Conservation (phyloP, 202 grass and related monocot species). For the Miscanthus sacchariflorus region DNA sequence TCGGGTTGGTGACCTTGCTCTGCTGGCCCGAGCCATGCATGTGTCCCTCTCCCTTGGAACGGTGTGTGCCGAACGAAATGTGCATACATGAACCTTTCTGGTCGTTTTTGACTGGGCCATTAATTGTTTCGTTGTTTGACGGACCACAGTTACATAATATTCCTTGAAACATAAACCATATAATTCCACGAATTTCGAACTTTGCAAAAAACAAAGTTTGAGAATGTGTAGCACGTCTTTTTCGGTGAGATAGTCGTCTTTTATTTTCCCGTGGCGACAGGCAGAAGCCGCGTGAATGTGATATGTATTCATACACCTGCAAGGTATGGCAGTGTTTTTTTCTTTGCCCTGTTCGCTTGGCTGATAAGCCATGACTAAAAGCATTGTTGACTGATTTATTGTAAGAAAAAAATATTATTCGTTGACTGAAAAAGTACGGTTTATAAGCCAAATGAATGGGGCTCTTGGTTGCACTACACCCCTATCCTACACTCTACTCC, state of each 20-base stretch:
- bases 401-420: too few relatives aligned
- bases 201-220: too few relatives aligned
- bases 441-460: too few relatives aligned
- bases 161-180: too few relatives aligned
- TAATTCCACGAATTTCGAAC: too few relatives aligned
- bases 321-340: neutral
- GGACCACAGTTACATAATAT: too few relatives aligned
- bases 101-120: neutral
- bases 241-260: too few relatives aligned
- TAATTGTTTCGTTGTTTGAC: neutral
- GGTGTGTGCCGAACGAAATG: neutral
- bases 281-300: neutral
- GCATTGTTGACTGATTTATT: too few relatives aligned
- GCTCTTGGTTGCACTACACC: neutral
- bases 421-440: too few relatives aligned
- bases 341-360: neutral
- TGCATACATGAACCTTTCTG: neutral
- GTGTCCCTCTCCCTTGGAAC: neutral
- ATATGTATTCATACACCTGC: neutral
- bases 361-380: too few relatives aligned
- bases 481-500: neutral
- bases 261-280: neutral
- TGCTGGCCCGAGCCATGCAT: constrained; percentile 5
- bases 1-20: neutral
- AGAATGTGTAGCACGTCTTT: too few relatives aligned